phyloP scores from a whole-genome alignment of 805 yeast species.

The Millerozyma miso region DNA sequence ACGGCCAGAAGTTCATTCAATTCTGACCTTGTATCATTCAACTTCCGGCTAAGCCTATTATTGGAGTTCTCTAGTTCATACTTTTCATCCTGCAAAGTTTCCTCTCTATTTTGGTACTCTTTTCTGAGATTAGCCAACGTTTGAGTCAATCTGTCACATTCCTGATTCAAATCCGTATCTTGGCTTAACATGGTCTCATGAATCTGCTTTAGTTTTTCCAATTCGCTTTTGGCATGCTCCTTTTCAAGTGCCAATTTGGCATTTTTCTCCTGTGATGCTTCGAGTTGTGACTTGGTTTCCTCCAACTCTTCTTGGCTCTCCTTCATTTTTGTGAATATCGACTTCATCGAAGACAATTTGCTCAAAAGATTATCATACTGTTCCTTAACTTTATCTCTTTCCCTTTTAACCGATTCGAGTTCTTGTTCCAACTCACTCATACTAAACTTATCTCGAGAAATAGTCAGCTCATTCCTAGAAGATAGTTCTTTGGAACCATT shows the following conservation, averaged over 20 bases:
- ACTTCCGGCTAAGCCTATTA: constrained; percentile 34
- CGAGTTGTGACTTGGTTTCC: constrained; percentile 43
- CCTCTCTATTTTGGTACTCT: constrained; percentile 33
- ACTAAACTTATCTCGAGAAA: neutral
- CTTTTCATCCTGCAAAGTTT: constrained; percentile 32
- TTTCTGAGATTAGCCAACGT: constrained; percentile 36
- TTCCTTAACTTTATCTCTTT: constrained; percentile 53
- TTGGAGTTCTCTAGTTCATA: constrained; percentile 37
- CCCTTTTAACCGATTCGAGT: constrained; percentile 34
- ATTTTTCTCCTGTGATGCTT: constrained; percentile 20
- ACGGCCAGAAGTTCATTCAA: constrained; percentile 37
- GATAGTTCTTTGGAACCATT: neutral
- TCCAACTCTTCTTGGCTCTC: constrained; percentile 63
- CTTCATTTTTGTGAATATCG: constrained; percentile 68
- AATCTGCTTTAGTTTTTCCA: constrained; percentile 11
- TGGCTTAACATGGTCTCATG: constrained; percentile 24
- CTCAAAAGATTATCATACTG: constrained; percentile 61
- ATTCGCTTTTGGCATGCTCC: constrained; percentile 11
- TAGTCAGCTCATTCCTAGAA: neutral
- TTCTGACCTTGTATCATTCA: constrained; percentile 37
- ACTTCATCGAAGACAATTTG: constrained; percentile 68
- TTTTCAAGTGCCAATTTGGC: constrained; percentile 6
- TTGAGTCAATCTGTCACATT: constrained; percentile 48
- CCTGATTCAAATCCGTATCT: constrained; percentile 43
- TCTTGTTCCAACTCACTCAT: neutral